Conservation (phyloP, 2,329 filamentous ascomycete species). For the Nemania serpens region DNA sequence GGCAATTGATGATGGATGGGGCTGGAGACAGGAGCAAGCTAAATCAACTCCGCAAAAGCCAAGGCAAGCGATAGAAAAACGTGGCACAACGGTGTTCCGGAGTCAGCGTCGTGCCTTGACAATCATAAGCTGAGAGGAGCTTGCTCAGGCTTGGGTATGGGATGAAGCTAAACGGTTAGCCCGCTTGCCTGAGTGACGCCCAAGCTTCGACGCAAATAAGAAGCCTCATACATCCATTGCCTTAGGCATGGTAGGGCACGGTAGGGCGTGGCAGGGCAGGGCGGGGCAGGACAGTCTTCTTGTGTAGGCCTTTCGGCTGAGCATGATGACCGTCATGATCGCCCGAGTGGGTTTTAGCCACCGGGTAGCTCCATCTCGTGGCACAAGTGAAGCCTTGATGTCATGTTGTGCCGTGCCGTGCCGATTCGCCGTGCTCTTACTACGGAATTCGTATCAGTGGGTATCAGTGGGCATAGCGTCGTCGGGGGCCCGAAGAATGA, state of each 20-base stretch:
- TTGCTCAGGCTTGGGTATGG: conserved; percentile 4
- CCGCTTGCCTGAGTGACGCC: conserved; percentile 18
- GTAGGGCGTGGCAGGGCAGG: no score
- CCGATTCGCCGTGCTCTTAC: conserved; percentile 19
- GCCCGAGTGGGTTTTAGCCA: conserved; percentile 12
- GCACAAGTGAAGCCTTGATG: conserved; percentile 25
- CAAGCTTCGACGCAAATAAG: conserved; percentile 14
- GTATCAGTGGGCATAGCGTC: conserved; percentile 7
- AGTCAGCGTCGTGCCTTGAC: conserved; percentile 31
- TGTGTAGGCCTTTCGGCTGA: conserved; percentile 17
- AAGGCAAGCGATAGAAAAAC: conserved; percentile 33
- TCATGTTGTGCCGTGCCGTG: conserved; percentile 16
- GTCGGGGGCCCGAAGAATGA: conserved; percentile 7
- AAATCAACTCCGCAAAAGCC: conserved; percentile 18
- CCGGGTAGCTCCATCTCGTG: conserved; percentile 17
- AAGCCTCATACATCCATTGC: background rate
- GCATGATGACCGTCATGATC: conserved; percentile 18
- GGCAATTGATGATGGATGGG: conserved; percentile 14
- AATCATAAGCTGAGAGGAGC: conserved; percentile 22
- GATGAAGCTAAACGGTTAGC: conserved; percentile 2
- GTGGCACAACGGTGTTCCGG: conserved; percentile 36
- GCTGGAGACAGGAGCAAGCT: conserved; percentile 7
- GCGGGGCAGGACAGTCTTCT: conserved; percentile 9
- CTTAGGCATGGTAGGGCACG: conserved; percentile 8
- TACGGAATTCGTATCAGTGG: conserved; percentile 11